Percentiles rank a stretch among this genome's conserved stretches.
These are phyloP conservation scores for Hortaea sp. DNA, from an alignment of 2,329 filamentous ascomycete species.

Conservation along the genomic window DNA sequence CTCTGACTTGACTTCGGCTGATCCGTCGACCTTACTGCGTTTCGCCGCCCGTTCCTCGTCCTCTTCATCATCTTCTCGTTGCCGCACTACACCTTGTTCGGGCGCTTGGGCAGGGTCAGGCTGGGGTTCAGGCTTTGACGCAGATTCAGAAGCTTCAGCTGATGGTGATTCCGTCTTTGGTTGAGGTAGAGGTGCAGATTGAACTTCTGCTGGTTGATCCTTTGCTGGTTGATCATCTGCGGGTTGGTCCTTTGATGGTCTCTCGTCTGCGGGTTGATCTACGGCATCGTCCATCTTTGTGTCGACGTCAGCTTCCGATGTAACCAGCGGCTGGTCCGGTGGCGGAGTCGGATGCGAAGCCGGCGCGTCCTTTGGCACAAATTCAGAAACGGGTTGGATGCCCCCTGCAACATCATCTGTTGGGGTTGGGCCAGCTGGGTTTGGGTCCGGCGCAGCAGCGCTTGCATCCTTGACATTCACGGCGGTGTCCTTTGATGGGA, in stretches of 20 bases:
- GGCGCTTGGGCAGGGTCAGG: slow-evolving; percentile 2
- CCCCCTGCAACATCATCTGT: slow-evolving; percentile 32
- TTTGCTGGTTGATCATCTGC: not conserved
- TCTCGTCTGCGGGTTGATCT: slow-evolving; percentile 4
- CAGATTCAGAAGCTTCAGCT: not conserved
- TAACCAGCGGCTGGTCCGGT: slow-evolving; percentile 30
- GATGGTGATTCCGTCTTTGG: not conserved
- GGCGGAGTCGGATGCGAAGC: slow-evolving; percentile 32
- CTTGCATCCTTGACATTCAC: slow-evolving; percentile 9
- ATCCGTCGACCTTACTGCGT: slow-evolving; percentile 60
- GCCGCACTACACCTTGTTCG: slow-evolving; percentile 54
- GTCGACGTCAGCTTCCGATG: slow-evolving; percentile 19
- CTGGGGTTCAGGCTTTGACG: not conserved
- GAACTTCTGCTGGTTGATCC: not conserved
- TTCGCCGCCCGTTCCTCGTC: slow-evolving; percentile 61
- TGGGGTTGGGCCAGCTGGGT: slow-evolving; percentile 25
- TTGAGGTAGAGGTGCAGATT: slow-evolving; percentile 7
- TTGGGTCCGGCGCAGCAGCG: slow-evolving; percentile 7
- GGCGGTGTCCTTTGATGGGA: slow-evolving; percentile 12
- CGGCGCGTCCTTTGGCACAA: slow-evolving; percentile 31
- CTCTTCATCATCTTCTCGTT: slow-evolving; percentile 56
- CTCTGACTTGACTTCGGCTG: not conserved
- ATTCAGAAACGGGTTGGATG: slow-evolving; percentile 34
- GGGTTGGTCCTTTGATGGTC: not conserved
- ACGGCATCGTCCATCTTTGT: slow-evolving; percentile 14